Evolutionary conservation across 495 filamentous ascomycete species (phyloP), one percentile per base, ranked within the genome.

Genomic region (Podospora pseudopauciseta): DNA sequence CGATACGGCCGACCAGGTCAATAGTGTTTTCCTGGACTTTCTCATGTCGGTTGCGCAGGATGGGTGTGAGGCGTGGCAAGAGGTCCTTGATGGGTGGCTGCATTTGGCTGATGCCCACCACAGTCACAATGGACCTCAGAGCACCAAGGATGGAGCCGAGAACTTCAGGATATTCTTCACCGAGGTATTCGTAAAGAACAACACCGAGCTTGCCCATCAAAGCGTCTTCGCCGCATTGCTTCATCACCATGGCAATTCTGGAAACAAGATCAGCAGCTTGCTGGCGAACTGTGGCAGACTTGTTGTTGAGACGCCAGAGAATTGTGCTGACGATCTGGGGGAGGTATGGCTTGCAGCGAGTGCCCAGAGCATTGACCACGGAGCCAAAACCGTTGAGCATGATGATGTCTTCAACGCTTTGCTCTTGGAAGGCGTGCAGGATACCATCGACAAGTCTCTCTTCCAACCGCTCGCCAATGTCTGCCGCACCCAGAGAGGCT

Each of bases 21-120:
- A 99, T 98, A n/a, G 95, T 97, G 79, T 99, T 99, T 72, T 99
- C 96, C 78, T 99, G 96, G 55, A 99, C 96, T 80, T 99, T 99
- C 78, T 99, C 96, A 83, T 99, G 96, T 60, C 96, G 91, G 80
- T 99, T 99, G 65, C 96, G 92, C 60, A 99, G 84, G 74, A 99
- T 99, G 18, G 95, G 95, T 1, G 95, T 98, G 26, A 99, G 88
- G 30, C 96, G 92, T 11, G 96, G 96, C 4, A 99, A 88, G 7
- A 99, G 87, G 74, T 99, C 96, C 70, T 93, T 92, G 78, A 99
- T 97, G n/a, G 96, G 94, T 13, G 96, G 96, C 68, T 98, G 92
- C 96, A 99, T 98, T 79, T 93, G 91, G 77, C 90, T 92, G 85
- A 99, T 97, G 80, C 96, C 96, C 56, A 99, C 94, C 32, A 98